A percentile compares a stretch with the other conserved stretches of the same genome.
phyloP scores from a whole-genome alignment of 2,329 filamentous ascomycete genomes.

The Nigrospora osmanthi region DNA sequence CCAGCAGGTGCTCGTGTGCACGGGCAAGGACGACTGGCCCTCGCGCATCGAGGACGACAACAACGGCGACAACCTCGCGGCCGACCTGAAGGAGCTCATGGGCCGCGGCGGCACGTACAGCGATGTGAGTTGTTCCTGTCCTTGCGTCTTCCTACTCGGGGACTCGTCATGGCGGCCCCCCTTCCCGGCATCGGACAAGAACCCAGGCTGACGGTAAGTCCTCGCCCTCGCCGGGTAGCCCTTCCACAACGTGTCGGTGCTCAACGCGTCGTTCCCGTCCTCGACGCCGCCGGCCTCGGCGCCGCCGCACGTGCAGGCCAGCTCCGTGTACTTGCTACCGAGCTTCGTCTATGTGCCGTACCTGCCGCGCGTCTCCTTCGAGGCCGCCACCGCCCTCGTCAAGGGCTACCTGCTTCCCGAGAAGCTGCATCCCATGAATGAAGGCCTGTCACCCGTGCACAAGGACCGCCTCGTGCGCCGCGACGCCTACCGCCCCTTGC shows the following conservation, averaged over 20 bases:
- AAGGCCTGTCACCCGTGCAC: slow-evolving; percentile 49
- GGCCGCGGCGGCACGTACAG: slow-evolving; percentile 58
- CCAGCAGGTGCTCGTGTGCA: slow-evolving; percentile 79
- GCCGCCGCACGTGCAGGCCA: slow-evolving; percentile 36
- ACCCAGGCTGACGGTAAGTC: slow-evolving; percentile 23
- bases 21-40: slow-evolving; percentile 72
- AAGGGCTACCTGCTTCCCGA: slow-evolving; percentile 59
- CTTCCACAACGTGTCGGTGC: slow-evolving; percentile 71
- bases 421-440: slow-evolving; percentile 54
- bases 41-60: slow-evolving; percentile 81
- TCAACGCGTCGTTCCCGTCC: slow-evolving; percentile 67
- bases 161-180: neutral
- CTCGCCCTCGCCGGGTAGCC: slow-evolving; percentile 44
- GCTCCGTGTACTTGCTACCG: slow-evolving; percentile 71
- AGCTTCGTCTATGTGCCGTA: slow-evolving; percentile 74
- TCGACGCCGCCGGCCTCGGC: slow-evolving; percentile 16
- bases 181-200: neutral
- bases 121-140: slow-evolving; percentile 45
- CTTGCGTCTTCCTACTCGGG: neutral
- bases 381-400: slow-evolving; percentile 48
- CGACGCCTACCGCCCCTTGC: slow-evolving; percentile 40
- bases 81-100: slow-evolving; percentile 63
- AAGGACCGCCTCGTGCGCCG: slow-evolving; percentile 42
- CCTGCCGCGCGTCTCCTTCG: slow-evolving; percentile 54
- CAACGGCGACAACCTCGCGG: slow-evolving; percentile 56